A percentile compares a stretch with the other conserved stretches of the same genome.
phyloP scores from a whole-genome alignment of 163 green algal species.

The Chlorella variabilis region DNA sequence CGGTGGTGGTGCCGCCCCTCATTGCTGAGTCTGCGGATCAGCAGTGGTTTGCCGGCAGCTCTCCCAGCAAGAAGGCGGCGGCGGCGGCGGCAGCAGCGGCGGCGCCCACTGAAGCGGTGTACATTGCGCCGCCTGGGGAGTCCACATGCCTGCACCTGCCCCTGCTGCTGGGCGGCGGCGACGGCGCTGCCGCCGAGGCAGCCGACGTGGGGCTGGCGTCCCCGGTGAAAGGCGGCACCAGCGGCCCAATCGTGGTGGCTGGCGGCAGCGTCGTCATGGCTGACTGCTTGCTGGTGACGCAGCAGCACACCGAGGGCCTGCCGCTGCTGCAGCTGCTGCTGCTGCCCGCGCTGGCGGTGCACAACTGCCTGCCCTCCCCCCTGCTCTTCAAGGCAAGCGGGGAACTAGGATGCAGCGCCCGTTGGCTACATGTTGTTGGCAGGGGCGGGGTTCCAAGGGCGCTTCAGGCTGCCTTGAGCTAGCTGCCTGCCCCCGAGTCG shows the following conservation, averaged over 20 bases:
- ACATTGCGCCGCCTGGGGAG: constrained; percentile 6
- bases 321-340: constrained; percentile 37
- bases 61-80: not conserved
- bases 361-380: constrained; percentile 42
- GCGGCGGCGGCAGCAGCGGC: not conserved
- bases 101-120: not conserved
- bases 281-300: constrained; percentile 32
- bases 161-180: not conserved
- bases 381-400: constrained; percentile 35
- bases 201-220: not conserved
- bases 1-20: constrained; percentile 15
- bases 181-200: not conserved
- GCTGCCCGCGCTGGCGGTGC: constrained; percentile 41
- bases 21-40: constrained; percentile 30
- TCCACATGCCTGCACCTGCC: constrained; percentile 4
- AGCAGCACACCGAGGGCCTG: not conserved
- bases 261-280: not conserved
- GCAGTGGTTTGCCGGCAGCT: constrained; percentile 17
- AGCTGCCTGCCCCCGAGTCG: too few relatives aligned
- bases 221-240: not conserved
- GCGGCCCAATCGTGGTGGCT: not conserved
- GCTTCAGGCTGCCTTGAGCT: too few relatives aligned
- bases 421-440: too few relatives aligned
- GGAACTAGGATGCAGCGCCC: too few relatives aligned
- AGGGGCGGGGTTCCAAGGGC: too few relatives aligned